Evolutionary conservation across 169 alveolate genomes (phyloP), one percentile per base, ranked within the genome.

Genomic region (Eimeria falciformis): DNA sequence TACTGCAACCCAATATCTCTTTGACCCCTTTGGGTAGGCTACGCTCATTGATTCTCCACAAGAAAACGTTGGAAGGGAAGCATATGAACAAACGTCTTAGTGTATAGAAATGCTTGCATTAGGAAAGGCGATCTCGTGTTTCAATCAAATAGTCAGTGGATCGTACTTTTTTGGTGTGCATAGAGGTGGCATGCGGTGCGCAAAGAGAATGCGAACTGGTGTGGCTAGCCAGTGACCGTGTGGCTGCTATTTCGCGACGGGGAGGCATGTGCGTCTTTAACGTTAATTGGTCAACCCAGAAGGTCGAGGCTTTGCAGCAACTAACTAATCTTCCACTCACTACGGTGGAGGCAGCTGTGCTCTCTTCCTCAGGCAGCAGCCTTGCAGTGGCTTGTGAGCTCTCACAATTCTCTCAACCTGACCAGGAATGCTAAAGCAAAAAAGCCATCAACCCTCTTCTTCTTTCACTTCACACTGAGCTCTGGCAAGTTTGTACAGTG

Each of bases 381-480:
- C 53, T 69, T 12, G 81, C 81, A 17, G 81, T 37, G 53, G 81
- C 81, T 14, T 69, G 81, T 69, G 29, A 11, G 81, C 50, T 53
- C n/a, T 53, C n/a, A 17, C n/a, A 5, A 53, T 53, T 53, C n/a
- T 53, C n/a, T 53, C 65, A 53, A 18, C 65, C n/a, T 53, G 17
- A 12, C 65, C 65, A 18, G 17, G n/a, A 1, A 33, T 33, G 40
- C 40, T 33, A 33, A 0, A 33, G 40, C 40, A 2, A 55, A 55
- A 21, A 14, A 18, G 66, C 66, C 18, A 55, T 2, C 66, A 18
- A 1, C 0, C n/a, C 62, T 53, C 66, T 55, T 55, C 66, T 55
- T 21, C 3, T 17, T 65, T 17, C 77, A 25, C 77, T 23, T 25
- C 27, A 23, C 77, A 11, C 5, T 25, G 77, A 53, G 40, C 40